Evolutionary conservation across 768 basidiomycete genomes (phyloP).

Genomic region (Pisolithus orientalis): DNA sequence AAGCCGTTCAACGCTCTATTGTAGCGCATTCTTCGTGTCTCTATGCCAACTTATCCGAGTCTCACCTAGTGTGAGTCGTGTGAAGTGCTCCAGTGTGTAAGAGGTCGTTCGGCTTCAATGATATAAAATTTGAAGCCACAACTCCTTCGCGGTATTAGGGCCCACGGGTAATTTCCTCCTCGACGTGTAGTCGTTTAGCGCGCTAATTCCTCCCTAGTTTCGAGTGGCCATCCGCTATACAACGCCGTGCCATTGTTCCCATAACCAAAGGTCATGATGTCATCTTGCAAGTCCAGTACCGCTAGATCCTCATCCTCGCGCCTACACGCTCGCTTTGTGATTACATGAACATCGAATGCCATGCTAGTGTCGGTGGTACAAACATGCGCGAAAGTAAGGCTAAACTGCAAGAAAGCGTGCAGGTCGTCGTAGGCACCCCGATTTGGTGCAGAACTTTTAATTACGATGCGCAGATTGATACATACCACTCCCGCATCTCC

Average conservation of each 20-base stretch:
- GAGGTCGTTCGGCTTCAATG: conserved; percentile 68
- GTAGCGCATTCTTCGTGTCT: no score
- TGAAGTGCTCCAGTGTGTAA: no score
- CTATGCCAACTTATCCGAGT: no score
- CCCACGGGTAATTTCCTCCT: conserved; percentile 67
- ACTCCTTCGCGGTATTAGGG: conserved; percentile 95
- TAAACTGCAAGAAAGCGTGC: conserved; percentile 90
- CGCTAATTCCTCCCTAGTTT: conserved; percentile 49
- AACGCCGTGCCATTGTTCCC: conserved; percentile 98
- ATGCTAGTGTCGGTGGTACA: conserved; percentile 96
- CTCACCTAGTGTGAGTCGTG: no score
- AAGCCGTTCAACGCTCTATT: no score
- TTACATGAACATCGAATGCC: conserved; percentile 91
- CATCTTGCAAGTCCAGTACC: conserved; percentile 94
- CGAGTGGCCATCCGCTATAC: conserved; percentile 96
- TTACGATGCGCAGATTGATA: conserved; percentile 93
- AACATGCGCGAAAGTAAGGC: conserved; percentile 97
- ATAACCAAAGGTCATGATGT: conserved; percentile 98
- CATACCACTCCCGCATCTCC: no score
- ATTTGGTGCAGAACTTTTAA: conserved; percentile 60
- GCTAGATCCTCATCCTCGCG: conserved; percentile 98
- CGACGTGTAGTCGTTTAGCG: neutral
- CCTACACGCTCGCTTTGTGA: conserved; percentile 96
- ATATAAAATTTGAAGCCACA: conserved; percentile 95
- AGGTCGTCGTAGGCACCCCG: conserved; percentile 91